These are phyloP conservation scores for Cucurbita maxima DNA, from an alignment of 306 rosid species.

Conservation along the genomic window DNA sequence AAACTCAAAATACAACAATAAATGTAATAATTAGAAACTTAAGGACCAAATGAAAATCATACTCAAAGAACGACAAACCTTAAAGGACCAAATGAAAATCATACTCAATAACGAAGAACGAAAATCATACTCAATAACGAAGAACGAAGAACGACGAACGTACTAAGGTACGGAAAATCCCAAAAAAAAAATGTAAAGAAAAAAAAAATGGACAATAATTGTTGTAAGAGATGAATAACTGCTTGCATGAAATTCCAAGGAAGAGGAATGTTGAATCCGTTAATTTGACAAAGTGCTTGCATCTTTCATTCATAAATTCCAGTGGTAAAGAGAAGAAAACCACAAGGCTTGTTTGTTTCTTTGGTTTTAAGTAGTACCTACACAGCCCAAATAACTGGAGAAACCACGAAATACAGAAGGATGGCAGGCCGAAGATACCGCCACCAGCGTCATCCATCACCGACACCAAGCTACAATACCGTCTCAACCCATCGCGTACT, in stretches of 20 bases:
- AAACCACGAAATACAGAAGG: neutral
- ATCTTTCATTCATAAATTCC: neutral
- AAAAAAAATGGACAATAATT: neutral
- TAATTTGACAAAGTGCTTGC: neutral
- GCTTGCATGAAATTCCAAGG: neutral
- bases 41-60: too few relatives aligned
- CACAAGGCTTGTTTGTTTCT: neutral
- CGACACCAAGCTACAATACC: neutral
- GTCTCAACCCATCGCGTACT: constrained; percentile 58
- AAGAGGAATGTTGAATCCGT: neutral
- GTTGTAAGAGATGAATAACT: neutral
- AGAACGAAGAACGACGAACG: too few relatives aligned
- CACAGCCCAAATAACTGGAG: constrained; percentile 4
- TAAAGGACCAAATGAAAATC: too few relatives aligned
- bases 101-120: too few relatives aligned
- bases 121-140: too few relatives aligned
- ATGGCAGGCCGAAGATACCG: neutral
- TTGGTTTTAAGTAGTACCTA: neutral
- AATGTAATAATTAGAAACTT: too few relatives aligned
- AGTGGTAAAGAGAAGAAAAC: neutral
- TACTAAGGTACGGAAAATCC: too few relatives aligned
- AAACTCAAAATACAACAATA: too few relatives aligned
- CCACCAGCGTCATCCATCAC: neutral
- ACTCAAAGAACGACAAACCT: too few relatives aligned
- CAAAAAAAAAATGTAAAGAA: neutral